Evolutionary conservation across 2,329 filamentous ascomycete genomes (phyloP).

Genomic region (Byssochlamys sp.): DNA sequence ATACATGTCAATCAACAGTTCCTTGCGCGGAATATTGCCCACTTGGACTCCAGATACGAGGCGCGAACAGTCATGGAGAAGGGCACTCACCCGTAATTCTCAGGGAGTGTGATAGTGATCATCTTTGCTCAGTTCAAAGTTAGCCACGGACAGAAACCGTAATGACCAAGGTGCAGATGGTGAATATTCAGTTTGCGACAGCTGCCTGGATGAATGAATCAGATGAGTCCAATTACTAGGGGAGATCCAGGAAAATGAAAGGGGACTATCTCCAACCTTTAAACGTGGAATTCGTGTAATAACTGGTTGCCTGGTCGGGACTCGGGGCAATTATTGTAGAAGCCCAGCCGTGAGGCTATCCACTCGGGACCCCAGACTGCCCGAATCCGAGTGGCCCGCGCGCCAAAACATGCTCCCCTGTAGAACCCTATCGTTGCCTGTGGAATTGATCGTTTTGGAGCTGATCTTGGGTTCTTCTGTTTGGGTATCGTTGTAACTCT

Average conservation of each 20-base stretch:
- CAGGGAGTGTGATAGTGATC: slow-evolving; percentile 36
- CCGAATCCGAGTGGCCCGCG: not conserved
- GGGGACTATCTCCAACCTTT: not conserved
- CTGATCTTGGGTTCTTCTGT: too few relatives aligned
- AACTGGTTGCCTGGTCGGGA: not conserved
- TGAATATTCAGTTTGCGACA: not conserved
- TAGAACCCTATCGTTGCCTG: not conserved
- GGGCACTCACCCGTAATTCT: slow-evolving; percentile 40
- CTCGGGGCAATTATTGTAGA: not conserved
- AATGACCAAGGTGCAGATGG: not conserved
- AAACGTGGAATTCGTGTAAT: not conserved
- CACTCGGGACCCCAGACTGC: not conserved
- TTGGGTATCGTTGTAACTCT: too few relatives aligned
- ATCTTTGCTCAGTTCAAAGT: slow-evolving; percentile 16
- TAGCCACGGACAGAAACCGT: not conserved
- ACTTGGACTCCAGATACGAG: not conserved
- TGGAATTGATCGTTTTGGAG: not conserved
- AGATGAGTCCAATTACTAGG: not conserved
- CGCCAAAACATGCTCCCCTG: not conserved
- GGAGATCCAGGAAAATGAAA: not conserved
- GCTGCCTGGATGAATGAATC: not conserved
- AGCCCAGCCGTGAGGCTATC: not conserved
- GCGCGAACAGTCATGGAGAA: not conserved
- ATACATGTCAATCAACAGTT: not conserved
- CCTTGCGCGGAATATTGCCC: not conserved